phyloP scores from a whole-genome alignment of 2,329 filamentous ascomycete genomes.

The Fonsecaea erecta region DNA sequence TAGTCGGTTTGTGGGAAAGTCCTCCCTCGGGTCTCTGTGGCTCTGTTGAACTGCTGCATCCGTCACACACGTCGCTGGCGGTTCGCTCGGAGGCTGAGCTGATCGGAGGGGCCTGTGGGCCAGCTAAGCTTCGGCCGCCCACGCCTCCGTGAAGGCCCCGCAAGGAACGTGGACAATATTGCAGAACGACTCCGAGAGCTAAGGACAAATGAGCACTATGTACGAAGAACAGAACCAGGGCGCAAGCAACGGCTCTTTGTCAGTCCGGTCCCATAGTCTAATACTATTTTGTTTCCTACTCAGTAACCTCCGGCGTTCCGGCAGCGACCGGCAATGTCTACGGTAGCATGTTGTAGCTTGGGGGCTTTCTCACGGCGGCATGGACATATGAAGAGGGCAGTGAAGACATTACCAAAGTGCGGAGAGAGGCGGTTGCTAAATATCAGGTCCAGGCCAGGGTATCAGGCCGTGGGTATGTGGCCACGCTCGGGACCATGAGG shows the following conservation, averaged over 20 bases:
- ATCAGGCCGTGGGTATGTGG: constrained; percentile 13
- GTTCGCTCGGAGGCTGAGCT: no score
- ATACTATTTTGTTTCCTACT: constrained; percentile 15
- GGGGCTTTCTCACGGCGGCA: constrained; percentile 27
- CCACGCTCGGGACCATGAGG: constrained; percentile 24
- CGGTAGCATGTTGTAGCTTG: constrained; percentile 24
- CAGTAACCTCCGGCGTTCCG: constrained; percentile 10
- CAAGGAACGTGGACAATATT: constrained; percentile 59
- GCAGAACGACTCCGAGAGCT: constrained; percentile 65
- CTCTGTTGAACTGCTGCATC: background rate
- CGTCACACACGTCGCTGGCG: background rate
- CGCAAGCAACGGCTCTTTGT: constrained; percentile 17
- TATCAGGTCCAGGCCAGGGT: constrained; percentile 12
- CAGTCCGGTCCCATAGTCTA: constrained; percentile 8
- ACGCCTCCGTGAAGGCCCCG: constrained; percentile 48
- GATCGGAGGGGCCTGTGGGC: no score
- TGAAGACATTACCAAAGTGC: no score
- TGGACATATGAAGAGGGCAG: constrained; percentile 43
- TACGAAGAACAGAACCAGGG: constrained; percentile 48
- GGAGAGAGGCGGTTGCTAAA: constrained; percentile 39
- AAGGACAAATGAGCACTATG: constrained; percentile 54
- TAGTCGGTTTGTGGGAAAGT: no score
- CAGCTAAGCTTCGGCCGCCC: no score
- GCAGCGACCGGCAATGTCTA: constrained; percentile 22
- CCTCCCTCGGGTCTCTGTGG: no score